phyloP scores from a whole-genome alignment of 1,284 basidiomycete species.

The Trichosporon coremiiforme region DNA sequence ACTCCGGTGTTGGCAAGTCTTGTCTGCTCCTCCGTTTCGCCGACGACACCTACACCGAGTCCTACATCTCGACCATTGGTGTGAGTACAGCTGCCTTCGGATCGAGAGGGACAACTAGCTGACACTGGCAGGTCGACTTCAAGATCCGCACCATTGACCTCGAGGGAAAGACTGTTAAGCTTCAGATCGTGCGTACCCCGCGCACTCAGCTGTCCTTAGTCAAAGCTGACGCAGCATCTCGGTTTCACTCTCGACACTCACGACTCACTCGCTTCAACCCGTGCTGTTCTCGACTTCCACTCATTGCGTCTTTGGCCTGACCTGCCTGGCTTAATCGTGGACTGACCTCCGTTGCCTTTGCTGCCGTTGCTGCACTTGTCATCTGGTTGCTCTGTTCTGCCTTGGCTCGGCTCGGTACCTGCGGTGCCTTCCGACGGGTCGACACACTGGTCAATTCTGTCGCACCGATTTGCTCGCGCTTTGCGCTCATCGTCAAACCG shows the following conservation, averaged over 20 bases:
- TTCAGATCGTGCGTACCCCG: constrained; percentile 82
- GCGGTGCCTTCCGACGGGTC: constrained; percentile 18
- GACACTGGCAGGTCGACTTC: constrained; percentile 71
- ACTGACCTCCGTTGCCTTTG: constrained; percentile 20
- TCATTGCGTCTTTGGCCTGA: constrained; percentile 28
- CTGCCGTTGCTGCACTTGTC: constrained; percentile 16
- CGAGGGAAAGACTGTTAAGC: constrained; percentile 98
- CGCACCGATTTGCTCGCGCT: constrained; percentile 5
- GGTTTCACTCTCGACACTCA: constrained; percentile 26
- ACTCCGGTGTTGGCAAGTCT: constrained; percentile 96
- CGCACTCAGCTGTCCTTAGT: constrained; percentile 39
- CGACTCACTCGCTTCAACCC: constrained; percentile 15
- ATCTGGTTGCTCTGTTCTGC: constrained; percentile 24
- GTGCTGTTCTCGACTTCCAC: constrained; percentile 8
- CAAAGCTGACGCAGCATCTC: constrained; percentile 35
- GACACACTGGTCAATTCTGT: constrained; percentile 14
- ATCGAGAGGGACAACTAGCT: background rate
- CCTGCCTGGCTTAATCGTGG: constrained; percentile 22
- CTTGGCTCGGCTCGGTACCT: constrained; percentile 18
- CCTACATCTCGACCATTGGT: constrained; percentile 98
- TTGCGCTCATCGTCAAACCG: constrained; percentile 12
- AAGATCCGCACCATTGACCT: constrained; percentile 99
- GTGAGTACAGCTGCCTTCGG: constrained; percentile 53
- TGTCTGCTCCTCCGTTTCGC: constrained; percentile 98
- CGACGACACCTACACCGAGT: constrained; percentile 99